Conservation (phyloP, 805 yeast genomes). For the Saccharomycopsis malanga region DNA sequence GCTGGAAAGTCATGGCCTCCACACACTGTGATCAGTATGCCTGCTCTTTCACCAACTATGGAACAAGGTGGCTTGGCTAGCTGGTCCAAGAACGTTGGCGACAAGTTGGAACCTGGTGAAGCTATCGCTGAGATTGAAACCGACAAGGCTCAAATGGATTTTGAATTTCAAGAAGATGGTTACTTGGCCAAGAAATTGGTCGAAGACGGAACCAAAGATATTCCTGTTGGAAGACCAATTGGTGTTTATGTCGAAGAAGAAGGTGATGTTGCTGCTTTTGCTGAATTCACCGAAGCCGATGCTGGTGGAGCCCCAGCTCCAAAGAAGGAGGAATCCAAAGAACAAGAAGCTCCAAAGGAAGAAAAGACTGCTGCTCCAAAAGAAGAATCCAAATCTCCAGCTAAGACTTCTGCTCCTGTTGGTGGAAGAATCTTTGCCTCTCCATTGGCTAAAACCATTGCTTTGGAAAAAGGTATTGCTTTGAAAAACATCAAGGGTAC, state of each 20-base stretch:
- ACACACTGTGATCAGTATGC: conserved; percentile 92
- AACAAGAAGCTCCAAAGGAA: conserved; percentile 25
- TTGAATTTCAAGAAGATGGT: conserved; percentile 91
- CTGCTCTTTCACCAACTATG: conserved; percentile 99
- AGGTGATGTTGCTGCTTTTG: conserved; percentile 81
- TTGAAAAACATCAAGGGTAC: conserved; percentile 81
- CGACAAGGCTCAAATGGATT: conserved; percentile 79
- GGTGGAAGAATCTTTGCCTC: conserved; percentile 82
- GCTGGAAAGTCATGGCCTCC: conserved; percentile 67
- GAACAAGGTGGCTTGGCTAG: conserved; percentile 86
- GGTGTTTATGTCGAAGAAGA: conserved; percentile 92
- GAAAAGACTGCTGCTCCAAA: conserved; percentile 29
- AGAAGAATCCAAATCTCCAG: conserved; percentile 27
- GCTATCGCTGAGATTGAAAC: conserved; percentile 95
- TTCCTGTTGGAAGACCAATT: conserved; percentile 92
- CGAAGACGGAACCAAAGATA: conserved; percentile 67
- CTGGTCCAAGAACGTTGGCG: conserved; percentile 91
- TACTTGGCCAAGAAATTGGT: conserved; percentile 64
- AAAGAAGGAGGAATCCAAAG: conserved; percentile 27
- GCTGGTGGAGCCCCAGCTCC: conserved; percentile 50
- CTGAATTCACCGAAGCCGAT: conserved; percentile 74
- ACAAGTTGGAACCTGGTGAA: conserved; percentile 83
- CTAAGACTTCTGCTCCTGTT: conserved; percentile 34
- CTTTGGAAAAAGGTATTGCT: conserved; percentile 85
- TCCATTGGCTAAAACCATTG: conserved; percentile 89